Percentiles rank a stretch among this genome's conserved stretches.
Evolutionary conservation across 805 yeast genomes (phyloP).

Genomic region (Metschnikowia arizonensis): DNA sequence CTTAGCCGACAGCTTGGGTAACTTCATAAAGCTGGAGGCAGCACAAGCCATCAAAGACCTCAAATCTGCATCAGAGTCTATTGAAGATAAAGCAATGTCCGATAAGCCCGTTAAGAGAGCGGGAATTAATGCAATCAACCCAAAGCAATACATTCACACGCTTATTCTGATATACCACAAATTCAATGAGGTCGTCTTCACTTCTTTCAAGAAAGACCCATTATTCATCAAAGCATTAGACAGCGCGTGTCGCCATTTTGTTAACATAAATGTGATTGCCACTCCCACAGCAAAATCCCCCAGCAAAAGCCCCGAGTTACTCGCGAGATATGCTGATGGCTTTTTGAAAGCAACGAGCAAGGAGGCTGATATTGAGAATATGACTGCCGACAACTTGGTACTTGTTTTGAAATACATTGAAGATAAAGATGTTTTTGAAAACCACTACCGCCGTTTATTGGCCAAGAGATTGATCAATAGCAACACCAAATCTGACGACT

Average conservation of each 20-base stretch:
- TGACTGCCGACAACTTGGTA: constrained; percentile 83
- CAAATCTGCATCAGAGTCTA: constrained; percentile 31
- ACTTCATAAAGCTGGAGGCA: constrained; percentile 56
- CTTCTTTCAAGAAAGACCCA: constrained; percentile 69
- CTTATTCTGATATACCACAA: constrained; percentile 65
- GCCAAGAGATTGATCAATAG: constrained; percentile 87
- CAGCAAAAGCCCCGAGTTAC: constrained; percentile 86
- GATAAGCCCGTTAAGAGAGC: constrained; percentile 19
- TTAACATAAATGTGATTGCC: constrained; percentile 80
- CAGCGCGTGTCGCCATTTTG: constrained; percentile 78
- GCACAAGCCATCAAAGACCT: constrained; percentile 51
- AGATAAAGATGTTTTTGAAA: constrained; percentile 94
- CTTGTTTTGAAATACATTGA: constrained; percentile 80
- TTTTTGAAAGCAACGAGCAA: constrained; percentile 73
- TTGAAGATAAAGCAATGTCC: constrained; percentile 17
- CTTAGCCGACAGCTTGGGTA: constrained; percentile 66
- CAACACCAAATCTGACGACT: constrained; percentile 77
- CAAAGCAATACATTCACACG: constrained; percentile 76
- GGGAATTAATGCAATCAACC: constrained; percentile 45
- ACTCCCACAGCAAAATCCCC: constrained; percentile 52
- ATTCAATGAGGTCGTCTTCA: constrained; percentile 59
- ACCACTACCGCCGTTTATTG: constrained; percentile 81
- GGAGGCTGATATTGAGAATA: constrained; percentile 63
- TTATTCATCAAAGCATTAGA: constrained; percentile 84
- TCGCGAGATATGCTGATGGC: constrained; percentile 86